Evolutionary conservation across 345 rosid species (phyloP), one percentile per base, ranked within the genome.

Genomic region (Citrus mangshanensis): DNA sequence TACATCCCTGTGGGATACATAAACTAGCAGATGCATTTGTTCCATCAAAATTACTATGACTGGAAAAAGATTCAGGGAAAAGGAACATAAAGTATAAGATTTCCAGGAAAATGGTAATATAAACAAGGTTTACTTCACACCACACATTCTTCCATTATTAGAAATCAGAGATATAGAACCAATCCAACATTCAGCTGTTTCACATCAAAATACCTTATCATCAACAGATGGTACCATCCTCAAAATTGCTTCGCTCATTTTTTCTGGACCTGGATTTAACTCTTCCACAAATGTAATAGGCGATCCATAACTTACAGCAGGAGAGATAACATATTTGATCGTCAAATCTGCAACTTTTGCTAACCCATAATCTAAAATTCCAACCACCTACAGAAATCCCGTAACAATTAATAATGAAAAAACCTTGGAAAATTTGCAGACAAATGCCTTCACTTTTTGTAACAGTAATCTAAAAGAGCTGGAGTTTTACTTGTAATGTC

Each of bases 261-360:
- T 87, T 82, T 83, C 89, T 8, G 88, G 81, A 78, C 77, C 75
- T 79, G 84, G 77, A 67, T 82, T 82, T 78, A 77, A 70, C 80
- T 92, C 93, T 80, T 88, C 98, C 61, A 84, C 81, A 83, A 85
- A 84, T 46, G 77, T 60, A 74, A 88, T 79, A 83, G 88, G 82
- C 34, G 91, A 91, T 62, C 83, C 86, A 83, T 78, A 82, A 78
- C 84, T 91, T 82, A 91, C 88, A 85, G 93, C 92, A 75, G 95
- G 95, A 46, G 89, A 81, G 58, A 96, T 86, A 77, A 88, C 89
- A 88, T 87, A 86, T 87, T 96, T 96, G 86, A 96, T 87, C 88
- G 87, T 91, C 86, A 86, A 84, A 83, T 96, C 98, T 75, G 97
- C 97, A 84, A 88, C 94, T 86, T 91, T 93, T 49, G 98, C 95